Evolutionary conservation across 192 early-diverging fungal genomes (phyloP), one percentile per base, ranked within the genome.

Genomic region (Coemansia sp.): DNA sequence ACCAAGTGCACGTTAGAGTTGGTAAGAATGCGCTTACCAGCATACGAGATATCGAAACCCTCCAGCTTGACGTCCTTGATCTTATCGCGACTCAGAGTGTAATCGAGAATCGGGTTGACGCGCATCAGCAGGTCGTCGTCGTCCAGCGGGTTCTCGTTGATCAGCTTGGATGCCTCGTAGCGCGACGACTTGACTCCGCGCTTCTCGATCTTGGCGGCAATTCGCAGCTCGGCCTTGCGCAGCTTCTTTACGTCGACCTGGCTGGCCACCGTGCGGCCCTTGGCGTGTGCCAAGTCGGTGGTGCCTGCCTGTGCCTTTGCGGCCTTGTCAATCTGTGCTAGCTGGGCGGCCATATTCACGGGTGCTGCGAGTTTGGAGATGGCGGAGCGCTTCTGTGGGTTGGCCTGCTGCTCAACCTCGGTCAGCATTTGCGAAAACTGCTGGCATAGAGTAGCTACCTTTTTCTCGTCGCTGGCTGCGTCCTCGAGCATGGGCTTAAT

Each of bases 41-140:
- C 93, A 82, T 90, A 92, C 37, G 91, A 92, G 48, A 98, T 96
- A 75, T 99, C 97, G 84, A 99, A 98, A 82, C 93, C 91, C 61
- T 96, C 94, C 62, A 96, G 67, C 80, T 95, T 95, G 79, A 99
- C 89, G 67, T 99, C 97, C 85, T 99, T 99, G 70, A 90, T 86
- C 77, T 90, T 88, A 64, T 87, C 87, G 65, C 90, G 88, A 21
- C 92, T 90, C 6, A 87, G 81, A 20, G 90, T 87, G 72, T 92
- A 87, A 75, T 89, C 89, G 59, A 94, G 85, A 83, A 94, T 90
- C 50, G 95, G 97, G 79, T 95, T 97, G 58, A 95, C 93, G 37
- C 89, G 86, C 76, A 93, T 90, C 77, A 92, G 88, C 11, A 85
- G 86, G 55, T 91, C 89, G 50, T 86, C 83, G 25, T 89, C 84